Evolutionary conservation across 2,329 filamentous ascomycete species (phyloP), one percentile per base, ranked within the genome.

Genomic region (Phoma sp.): DNA sequence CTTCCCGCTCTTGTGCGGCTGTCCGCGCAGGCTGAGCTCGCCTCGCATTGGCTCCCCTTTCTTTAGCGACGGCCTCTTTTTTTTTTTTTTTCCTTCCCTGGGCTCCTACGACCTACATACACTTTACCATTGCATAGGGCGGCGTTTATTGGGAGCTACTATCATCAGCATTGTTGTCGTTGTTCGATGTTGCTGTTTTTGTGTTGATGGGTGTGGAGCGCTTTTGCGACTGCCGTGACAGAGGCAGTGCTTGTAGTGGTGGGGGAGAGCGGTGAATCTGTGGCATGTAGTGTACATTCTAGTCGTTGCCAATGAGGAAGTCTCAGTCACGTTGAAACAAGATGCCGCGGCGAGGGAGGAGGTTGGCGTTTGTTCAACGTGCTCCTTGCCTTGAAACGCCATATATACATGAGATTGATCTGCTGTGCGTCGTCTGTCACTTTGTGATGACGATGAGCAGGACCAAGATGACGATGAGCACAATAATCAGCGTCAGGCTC

Each of bases 401-500:
- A 6, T 15, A 31, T 31, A 15, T 31, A 31, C 2, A 31, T 31
- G 4, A 31, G 9, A 13, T 17, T 17, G 17, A 17, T 17, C 17
- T 17, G 17, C 17, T 17, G 17, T 17, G 17, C 17, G 17, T 17
- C 24, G 43, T 25, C 19, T 12, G 8, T 68, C 43, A 74, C 43
- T 74, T 74, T 29, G 72, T 72, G 53, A 96, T 85, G 22, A 89
- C 85, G 77, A 97, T 96, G 68, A 96, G 75, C 67, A 97, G 77
- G 5, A 96, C 83, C 66, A 97, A 76, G 10, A 96, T 82, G 45
- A 96, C 84, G 64, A 97, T 95, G 72, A 96, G 78, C 13, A 84
- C 78, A 17, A 88, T 84, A 62, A 97, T 86, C 55, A 96, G 91
- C 25, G 88, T 88, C 87, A 95, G 87, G 78, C 94, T 92, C 85